These are phyloP conservation scores for Gilbertella persicaria DNA, from an alignment of 371 early-diverging fungal genomes.

Conservation along the genomic window DNA sequence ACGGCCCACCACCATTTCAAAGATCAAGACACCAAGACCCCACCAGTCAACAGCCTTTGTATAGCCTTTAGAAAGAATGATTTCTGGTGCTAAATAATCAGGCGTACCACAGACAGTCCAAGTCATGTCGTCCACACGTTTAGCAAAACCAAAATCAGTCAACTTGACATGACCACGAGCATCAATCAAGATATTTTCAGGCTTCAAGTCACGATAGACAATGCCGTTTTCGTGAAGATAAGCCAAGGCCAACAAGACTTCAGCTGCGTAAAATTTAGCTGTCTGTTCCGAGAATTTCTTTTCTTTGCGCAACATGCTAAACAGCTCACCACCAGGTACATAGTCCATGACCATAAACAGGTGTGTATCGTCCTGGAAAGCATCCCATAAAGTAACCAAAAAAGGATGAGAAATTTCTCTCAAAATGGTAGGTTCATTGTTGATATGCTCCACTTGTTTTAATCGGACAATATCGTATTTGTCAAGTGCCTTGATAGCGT, in stretches of 20 bases:
- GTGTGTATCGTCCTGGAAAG: slow-evolving; percentile 89
- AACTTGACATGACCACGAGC: slow-evolving; percentile 95
- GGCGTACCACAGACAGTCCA: slow-evolving; percentile 99
- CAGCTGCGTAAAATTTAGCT: slow-evolving; percentile 82
- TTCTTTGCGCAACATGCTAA: slow-evolving; percentile 70
- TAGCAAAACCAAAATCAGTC: slow-evolving; percentile 99
- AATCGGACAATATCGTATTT: slow-evolving; percentile 93
- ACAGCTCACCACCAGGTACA: slow-evolving; percentile 95
- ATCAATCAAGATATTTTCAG: slow-evolving; percentile 90
- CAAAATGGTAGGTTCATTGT: slow-evolving; percentile 88
- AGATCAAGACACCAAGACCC: slow-evolving; percentile 96
- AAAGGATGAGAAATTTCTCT: slow-evolving; percentile 84
- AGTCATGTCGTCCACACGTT: slow-evolving; percentile 88
- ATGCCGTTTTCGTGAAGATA: slow-evolving; percentile 95
- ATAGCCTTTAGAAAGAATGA: slow-evolving; percentile 96
- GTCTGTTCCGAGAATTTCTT: slow-evolving; percentile 86
- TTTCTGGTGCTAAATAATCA: slow-evolving; percentile 96
- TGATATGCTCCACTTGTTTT: slow-evolving; percentile 91
- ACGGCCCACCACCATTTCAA: slow-evolving; percentile 85
- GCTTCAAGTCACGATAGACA: slow-evolving; percentile 96
- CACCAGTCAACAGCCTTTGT: slow-evolving; percentile 98
- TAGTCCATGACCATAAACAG: slow-evolving; percentile 97
- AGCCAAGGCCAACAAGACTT: slow-evolving; percentile 79
- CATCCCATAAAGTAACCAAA: slow-evolving; percentile 88
- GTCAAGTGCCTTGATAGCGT: slow-evolving; percentile 91